Evolutionary conservation across 139 green algal species (phyloP).

Genomic region (Micromonas pusilla): DNA sequence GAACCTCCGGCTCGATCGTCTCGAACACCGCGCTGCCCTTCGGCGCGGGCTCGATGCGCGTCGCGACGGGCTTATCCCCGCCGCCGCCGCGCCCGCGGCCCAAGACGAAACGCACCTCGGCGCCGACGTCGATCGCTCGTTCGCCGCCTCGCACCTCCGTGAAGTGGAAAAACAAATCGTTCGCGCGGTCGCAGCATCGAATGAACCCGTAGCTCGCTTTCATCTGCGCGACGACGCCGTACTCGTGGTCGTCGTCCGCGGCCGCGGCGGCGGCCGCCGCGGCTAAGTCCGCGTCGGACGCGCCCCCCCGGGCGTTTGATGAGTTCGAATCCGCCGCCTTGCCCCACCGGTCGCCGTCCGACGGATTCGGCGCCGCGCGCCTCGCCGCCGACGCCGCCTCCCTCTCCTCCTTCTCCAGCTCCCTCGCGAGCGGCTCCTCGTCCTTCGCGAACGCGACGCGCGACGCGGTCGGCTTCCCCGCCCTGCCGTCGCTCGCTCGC

Average conservation of each 20-base stretch:
- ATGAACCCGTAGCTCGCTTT: slow-evolving; percentile 25
- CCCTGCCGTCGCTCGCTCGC: not conserved
- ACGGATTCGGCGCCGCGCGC: not conserved
- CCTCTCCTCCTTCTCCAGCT: not conserved
- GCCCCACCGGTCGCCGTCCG: not conserved
- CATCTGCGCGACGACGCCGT: slow-evolving; percentile 4
- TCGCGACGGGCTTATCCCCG: not conserved
- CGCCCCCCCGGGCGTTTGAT: no score
- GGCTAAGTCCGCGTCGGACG: no score
- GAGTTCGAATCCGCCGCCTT: not conserved
- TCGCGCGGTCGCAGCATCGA: slow-evolving; percentile 9
- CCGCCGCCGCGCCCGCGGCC: no score
- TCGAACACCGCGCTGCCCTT: slow-evolving; percentile 17
- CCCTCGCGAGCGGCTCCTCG: not conserved
- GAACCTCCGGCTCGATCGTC: not conserved
- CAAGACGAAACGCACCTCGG: not conserved
- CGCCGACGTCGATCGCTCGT: not conserved
- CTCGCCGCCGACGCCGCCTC: not conserved
- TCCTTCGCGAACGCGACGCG: not conserved
- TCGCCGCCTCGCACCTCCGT: not conserved
- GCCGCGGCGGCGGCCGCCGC: not conserved
- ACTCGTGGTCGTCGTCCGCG: not conserved
- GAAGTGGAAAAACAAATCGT: slow-evolving; percentile 29
- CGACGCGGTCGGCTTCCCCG: not conserved
- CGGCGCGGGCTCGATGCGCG: not conserved